phyloP scores from a whole-genome alignment of 2,329 filamentous ascomycete genomes.

The Mycocentrospora acerina region DNA sequence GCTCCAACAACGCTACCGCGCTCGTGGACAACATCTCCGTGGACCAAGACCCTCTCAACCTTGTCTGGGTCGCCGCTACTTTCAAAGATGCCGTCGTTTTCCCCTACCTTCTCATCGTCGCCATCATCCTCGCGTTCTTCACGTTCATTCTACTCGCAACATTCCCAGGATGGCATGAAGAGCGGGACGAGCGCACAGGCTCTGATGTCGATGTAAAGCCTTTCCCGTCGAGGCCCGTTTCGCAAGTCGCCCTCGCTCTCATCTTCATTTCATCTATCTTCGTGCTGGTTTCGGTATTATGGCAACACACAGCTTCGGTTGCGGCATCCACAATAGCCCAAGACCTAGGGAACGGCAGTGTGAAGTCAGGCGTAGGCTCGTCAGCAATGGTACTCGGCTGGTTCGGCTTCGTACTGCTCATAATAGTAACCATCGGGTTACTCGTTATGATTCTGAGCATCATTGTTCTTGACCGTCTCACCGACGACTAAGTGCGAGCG shows the following conservation, averaged over 20 bases:
- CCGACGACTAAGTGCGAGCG: conserved; percentile 37
- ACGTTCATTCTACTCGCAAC: conserved; percentile 93
- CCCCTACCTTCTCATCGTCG: conserved; percentile 97
- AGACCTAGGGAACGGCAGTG: conserved; percentile 86
- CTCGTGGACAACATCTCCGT: conserved; percentile 85
- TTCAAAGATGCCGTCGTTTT: conserved; percentile 99
- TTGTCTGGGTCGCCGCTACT: conserved; percentile 94
- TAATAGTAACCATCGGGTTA: conserved; percentile 92
- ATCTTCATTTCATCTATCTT: conserved; percentile 74
- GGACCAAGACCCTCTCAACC: conserved; percentile 92
- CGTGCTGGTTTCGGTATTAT: conserved; percentile 68
- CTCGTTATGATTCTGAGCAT: conserved; percentile 97
- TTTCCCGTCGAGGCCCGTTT: conserved; percentile 89
- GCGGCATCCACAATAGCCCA: conserved; percentile 91
- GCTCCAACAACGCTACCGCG: conserved; percentile 94
- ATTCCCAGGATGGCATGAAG: conserved; percentile 97
- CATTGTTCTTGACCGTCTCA: conserved; percentile 67
- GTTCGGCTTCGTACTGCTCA: conserved; percentile 92
- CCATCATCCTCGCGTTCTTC: conserved; percentile 94
- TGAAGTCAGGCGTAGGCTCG: conserved; percentile 85
- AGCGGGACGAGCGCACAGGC: conserved; percentile 71
- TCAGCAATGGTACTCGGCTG: conserved; percentile 96
- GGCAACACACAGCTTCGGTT: conserved; percentile 96
- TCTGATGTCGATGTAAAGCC: conserved; percentile 90
- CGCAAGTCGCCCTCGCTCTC: conserved; percentile 87